Evolutionary conservation across 805 yeast genomes (phyloP).

Genomic region (Wickerhamomyces chambardii): DNA sequence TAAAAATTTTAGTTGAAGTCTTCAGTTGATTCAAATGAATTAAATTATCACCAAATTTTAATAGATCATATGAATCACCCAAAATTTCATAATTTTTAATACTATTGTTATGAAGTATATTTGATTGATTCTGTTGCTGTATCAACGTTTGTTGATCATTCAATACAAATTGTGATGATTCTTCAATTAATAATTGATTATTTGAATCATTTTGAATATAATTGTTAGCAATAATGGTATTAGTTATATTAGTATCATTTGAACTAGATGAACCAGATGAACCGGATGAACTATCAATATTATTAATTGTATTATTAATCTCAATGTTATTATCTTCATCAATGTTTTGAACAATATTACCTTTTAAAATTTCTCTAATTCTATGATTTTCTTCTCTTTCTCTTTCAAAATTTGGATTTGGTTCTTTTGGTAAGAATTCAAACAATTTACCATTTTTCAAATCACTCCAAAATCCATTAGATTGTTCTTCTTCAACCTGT

Average conservation of each 20-base stretch:
- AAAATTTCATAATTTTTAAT: not conserved
- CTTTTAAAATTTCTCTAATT: conserved; percentile 12
- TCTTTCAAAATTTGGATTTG: conserved; percentile 16
- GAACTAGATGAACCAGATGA: conserved; percentile 1
- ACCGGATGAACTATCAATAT: too few species aligned
- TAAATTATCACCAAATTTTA: conserved; percentile 14
- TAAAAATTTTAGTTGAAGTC: conserved; percentile 3
- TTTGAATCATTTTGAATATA: too few species aligned
- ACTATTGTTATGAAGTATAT: too few species aligned
- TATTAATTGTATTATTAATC: too few species aligned
- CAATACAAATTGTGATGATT: too few species aligned
- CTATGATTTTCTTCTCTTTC: conserved; percentile 16
- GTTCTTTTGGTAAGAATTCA: conserved; percentile 21
- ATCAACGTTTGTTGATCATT: too few species aligned
- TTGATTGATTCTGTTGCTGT: too few species aligned
- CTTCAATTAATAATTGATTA: too few species aligned
- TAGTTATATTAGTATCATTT: too few species aligned
- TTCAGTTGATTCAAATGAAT: conserved; percentile 12
- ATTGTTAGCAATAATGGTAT: too few species aligned
- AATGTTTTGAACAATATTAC: not conserved
- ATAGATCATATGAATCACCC: conserved; percentile 13
- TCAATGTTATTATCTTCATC: too few species aligned
- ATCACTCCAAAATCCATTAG: conserved; percentile 19
- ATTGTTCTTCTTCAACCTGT: not conserved
- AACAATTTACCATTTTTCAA: conserved; percentile 16